phyloP scores from a whole-genome alignment of 202 grass and related monocot species.

The Schoenoplectus tabernaemontani region DNA sequence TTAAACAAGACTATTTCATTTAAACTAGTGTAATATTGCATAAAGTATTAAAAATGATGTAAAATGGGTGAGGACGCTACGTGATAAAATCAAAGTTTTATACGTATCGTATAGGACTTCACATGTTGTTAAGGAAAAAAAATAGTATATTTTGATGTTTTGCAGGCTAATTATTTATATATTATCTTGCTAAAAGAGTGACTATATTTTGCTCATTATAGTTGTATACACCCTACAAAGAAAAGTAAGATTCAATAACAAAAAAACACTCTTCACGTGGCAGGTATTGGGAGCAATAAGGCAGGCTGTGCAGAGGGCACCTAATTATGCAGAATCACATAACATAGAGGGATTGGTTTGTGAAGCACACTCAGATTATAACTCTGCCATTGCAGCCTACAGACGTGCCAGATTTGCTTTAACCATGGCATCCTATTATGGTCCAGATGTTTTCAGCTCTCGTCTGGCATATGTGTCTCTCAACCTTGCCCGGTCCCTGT shows the following conservation, averaged over 20 bases:
- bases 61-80: background rate
- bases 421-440: slow-evolving; percentile 31
- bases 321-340: slow-evolving; percentile 69
- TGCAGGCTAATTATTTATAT: background rate
- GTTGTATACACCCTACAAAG: background rate
- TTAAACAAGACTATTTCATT: background rate
- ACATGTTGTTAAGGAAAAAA: too few relatives aligned
- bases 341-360: slow-evolving; percentile 81
- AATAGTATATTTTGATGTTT: slow-evolving; percentile 6
- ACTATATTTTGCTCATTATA: background rate
- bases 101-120: too few relatives aligned
- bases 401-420: slow-evolving; percentile 49
- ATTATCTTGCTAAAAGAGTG: too few relatives aligned
- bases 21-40: too few relatives aligned
- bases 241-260: background rate
- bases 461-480: slow-evolving; percentile 53
- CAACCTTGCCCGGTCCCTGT: slow-evolving; percentile 84
- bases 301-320: slow-evolving; percentile 71
- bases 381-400: slow-evolving; percentile 62
- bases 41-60: background rate
- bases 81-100: too few relatives aligned
- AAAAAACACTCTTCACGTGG: background rate
- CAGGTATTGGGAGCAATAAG: slow-evolving; percentile 80
- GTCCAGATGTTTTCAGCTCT: slow-evolving; percentile 31
- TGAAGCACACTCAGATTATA: slow-evolving; percentile 77